Percentiles rank a stretch among this genome's conserved stretches.
These are phyloP conservation scores for Plectosphaerella sp. DNA, from an alignment of 2,329 filamentous ascomycete species.

Conservation along the genomic window DNA sequence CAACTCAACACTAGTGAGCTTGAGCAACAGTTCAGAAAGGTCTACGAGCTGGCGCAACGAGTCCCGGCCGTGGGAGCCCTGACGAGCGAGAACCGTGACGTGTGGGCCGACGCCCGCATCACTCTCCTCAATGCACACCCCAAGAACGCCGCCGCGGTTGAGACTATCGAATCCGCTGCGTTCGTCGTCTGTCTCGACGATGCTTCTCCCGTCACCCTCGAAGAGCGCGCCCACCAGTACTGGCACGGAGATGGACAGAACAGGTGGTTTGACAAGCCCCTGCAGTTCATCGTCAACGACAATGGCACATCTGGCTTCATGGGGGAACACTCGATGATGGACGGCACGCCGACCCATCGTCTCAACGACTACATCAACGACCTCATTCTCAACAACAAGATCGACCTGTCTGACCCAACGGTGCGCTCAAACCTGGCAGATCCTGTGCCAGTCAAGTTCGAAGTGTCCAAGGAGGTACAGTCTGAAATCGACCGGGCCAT, in stretches of 20 bases:
- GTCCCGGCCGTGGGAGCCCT: conserved; percentile 75
- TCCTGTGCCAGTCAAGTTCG: conserved; percentile 72
- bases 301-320: conserved; percentile 97
- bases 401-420: conserved; percentile 76
- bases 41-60: conserved; percentile 73
- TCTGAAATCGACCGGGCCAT: conserved; percentile 75
- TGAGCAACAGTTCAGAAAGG: conserved; percentile 79
- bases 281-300: conserved; percentile 97
- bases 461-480: conserved; percentile 68
- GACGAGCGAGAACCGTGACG: conserved; percentile 88
- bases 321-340: conserved; percentile 99
- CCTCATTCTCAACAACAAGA: conserved; percentile 88
- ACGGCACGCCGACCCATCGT: conserved; percentile 94
- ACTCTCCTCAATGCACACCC: conserved; percentile 71
- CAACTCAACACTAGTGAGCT: conserved; percentile 87
- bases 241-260: conserved; percentile 97
- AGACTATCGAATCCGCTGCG: conserved; percentile 80
- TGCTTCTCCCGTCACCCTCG: conserved; percentile 82
- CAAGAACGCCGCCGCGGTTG: conserved; percentile 71
- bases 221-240: conserved; percentile 93
- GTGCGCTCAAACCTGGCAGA: conserved; percentile 82
- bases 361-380: conserved; percentile 93
- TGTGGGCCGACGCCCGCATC: conserved; percentile 82
- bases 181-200: conserved; percentile 95
- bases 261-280: conserved; percentile 96